Evolutionary conservation across 768 basidiomycete species (phyloP), one percentile per base, ranked within the genome.

Genomic region (Kondoa malvinella): DNA sequence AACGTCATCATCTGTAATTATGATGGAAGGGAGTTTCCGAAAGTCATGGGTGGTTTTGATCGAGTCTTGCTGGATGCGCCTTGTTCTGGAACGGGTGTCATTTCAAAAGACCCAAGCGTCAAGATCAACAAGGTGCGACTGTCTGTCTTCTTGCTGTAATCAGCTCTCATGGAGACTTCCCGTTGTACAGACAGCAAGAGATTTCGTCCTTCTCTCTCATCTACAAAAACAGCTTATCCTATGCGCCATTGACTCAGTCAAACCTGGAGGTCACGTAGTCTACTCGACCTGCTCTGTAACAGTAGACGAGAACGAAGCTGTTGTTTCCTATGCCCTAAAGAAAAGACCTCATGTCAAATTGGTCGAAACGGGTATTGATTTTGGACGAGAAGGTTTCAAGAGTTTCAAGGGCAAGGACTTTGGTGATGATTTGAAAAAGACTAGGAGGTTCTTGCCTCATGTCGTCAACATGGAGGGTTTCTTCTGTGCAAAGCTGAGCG

Each of bases 401-500:
- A 84, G 82, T 69, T 97, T 86, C 80, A 85, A 90, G 64, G 95
- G 94, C 26, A 97, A 92, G 82, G 82, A 78, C 32, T 97, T 97
- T 79, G 81, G 85, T 76, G 81, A 87, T 34, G 87, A 83, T 71
- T 76, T 99, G 73, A 81, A 80, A 70, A 78, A 94, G 71, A 95
- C 95, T 25, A 80, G 91, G 72, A 81, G 95, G 69, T 94, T 91
- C 77, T 94, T 92, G 62, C 78, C 74, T 56, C 73, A 73, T 40
- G 92, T 95, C 73, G 92, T 96, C 79, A 99, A 99, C 78, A 95
- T 97, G 92, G 95, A 99, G 76, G 95, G 95, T 3, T 99, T 99
- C 82, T 99, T 83, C 77, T 92, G 97, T 66, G 94, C 94, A 68
- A 97, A 97, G 78, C 89, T 99, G 82, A 92, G 88, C 78, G 86